Evolutionary conservation across 1,284 basidiomycete genomes (phyloP), one percentile per base, ranked within the genome.

Genomic region (Rhodotorula sp.): DNA sequence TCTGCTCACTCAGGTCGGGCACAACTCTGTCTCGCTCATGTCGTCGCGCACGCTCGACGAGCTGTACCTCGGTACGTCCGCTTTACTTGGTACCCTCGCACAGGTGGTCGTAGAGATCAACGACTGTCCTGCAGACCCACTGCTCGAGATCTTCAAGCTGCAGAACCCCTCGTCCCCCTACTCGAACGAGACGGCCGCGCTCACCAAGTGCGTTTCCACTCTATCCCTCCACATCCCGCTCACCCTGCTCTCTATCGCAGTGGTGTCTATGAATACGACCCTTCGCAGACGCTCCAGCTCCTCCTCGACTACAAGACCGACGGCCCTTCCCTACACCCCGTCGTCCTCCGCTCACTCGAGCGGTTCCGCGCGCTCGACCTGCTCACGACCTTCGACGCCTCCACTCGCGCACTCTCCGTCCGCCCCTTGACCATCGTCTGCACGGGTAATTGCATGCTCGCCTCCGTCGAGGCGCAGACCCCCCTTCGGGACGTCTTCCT

Each of bases 341-440:
- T 48, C 32, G 59, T 73, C 65, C n/a, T 73, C 60, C 22, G 50
- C n/a, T 64, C 70, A 3, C 69, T 76, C 59, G 44, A 53, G 29
- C 71, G 67, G 13, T 73, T 73, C 60, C 73, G 73, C 48, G 34
- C 53, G 5, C 63, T 51, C 37, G 61, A 70, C 44, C 70, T 67
- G 41, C 67, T 76, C 22, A 71, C 69, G 2, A 64, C 56, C 34
- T 73, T 66, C 62, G 55, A 67, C 57, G 37, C 61, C 3, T 15
- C 32, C 34, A 77, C 44, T 32, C 50, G 41, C 60, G 74, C n/a
- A 63, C 71, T 66, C 54, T 74, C 41, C 44, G 65, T 37, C 27
- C 77, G 80, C 27, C 80, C 80, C 2, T 48, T 82, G n/a, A 79
- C 76, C 27, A 75, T 81, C 41, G 72, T 80, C 54, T 80, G 80